These are phyloP conservation scores for Zychaea mexicana DNA, from an alignment of 371 early-diverging fungal species.

Conservation along the genomic window DNA sequence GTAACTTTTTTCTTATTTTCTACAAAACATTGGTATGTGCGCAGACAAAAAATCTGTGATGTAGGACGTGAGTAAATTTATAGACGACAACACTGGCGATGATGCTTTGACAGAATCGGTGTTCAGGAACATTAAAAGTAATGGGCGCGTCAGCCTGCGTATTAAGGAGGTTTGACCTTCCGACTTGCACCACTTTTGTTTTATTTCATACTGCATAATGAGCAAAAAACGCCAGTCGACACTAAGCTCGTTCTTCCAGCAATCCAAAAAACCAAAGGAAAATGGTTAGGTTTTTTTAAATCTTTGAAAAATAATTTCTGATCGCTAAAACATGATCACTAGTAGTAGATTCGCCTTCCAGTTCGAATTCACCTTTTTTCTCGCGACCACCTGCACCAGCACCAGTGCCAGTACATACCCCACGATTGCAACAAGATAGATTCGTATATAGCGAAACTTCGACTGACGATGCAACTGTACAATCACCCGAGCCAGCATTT, in stretches of 20 bases:
- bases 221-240: slow-evolving; percentile 28
- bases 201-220: slow-evolving; percentile 17
- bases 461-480: not conserved
- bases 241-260: slow-evolving; percentile 27
- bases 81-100: too few species aligned
- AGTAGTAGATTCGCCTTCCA: not conserved
- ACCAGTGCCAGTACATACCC: not conserved
- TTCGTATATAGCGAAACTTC: not conserved
- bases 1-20: too few species aligned
- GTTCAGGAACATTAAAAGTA: too few species aligned
- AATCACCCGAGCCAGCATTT: not conserved
- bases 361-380: not conserved
- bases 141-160: too few species aligned
- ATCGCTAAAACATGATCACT: too few species aligned
- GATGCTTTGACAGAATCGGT: too few species aligned
- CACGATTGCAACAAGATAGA: not conserved
- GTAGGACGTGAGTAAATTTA: too few species aligned
- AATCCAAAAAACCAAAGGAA: slow-evolving; percentile 1
- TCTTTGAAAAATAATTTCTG: too few species aligned
- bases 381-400: not conserved
- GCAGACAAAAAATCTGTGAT: too few species aligned
- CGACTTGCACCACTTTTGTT: slow-evolving; percentile 1
- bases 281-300: too few species aligned
- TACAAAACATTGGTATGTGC: too few species aligned
- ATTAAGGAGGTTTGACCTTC: not conserved